Base-by-base conservation (phyloP, 768 basidiomycete genomes). In the Kwoniella newhampshirensis region DNA sequence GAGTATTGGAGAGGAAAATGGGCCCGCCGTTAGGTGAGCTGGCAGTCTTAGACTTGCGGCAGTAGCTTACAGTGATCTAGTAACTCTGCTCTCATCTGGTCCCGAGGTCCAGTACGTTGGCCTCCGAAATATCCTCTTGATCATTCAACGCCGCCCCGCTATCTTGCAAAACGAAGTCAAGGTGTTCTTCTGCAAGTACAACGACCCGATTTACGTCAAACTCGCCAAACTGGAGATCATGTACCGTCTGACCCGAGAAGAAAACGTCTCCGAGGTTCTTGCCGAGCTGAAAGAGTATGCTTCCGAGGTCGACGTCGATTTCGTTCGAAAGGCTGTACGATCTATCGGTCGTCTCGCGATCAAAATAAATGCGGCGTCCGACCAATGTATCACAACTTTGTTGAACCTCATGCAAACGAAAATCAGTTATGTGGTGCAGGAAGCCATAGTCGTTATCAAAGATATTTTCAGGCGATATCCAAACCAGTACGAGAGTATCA, bases 131-230 rank as follows among this genome's bases (percentile, higher is more conserved):
- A 98, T 99, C 72, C 82, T 97, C 46, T 83, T 99, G 45, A 96
- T 99, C 74, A 93, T 99, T 61, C 96, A 98, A 79, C 84, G 94
- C 45, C 83, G 96, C 27, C 92, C 96, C 2, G 77, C 85, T 12
- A 90, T 99, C 28, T 80, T 99, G 39, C 89, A 89, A 78, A 96
- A 96, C 77, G 96, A 98, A 73, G 94, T 99, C 71, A 91, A 91
- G 68, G 93, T 97, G 13, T 98, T 99, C 79, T 99, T 99, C 79
- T 97, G 92, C 87, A 98, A 99, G 78, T 99, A 98, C 77, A 98
- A 98, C 75, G 96, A 98, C 70, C 96, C 96, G 2, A 96, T 98
- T 65, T 99, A 98, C 75, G 91, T 98, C 75, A 98, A 99, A 75
- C 82, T 99, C 27, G 94, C 93, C 47, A 98, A 99, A 69, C 81